Evolutionary conservation across 768 basidiomycete species (phyloP).

Genomic region (Phylloporus arenicola): DNA sequence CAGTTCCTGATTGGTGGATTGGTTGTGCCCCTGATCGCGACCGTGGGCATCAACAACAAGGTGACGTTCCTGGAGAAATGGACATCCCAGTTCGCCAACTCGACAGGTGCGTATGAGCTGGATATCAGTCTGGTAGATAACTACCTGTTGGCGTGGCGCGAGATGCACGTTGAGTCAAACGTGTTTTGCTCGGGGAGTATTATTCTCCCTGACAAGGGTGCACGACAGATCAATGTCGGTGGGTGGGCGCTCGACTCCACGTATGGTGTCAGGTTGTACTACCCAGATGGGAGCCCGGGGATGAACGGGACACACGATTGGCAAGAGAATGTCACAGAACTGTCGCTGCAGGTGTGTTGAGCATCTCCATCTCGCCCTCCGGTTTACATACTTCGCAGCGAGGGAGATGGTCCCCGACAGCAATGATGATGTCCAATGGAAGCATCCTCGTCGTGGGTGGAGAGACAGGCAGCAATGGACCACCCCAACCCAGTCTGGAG

Average conservation of each 20-base stretch:
- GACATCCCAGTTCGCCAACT: constrained; percentile 51
- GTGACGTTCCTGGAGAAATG: constrained; percentile 72
- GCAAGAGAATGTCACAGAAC: constrained; percentile 60
- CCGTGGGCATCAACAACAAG: constrained; percentile 76
- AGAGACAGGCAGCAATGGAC: constrained; percentile 63
- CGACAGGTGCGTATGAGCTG: constrained; percentile 76
- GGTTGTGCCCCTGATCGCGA: constrained; percentile 68
- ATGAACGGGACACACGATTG: constrained; percentile 74
- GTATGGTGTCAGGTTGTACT: constrained; percentile 67
- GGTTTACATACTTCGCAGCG: constrained; percentile 31
- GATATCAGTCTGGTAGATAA: constrained; percentile 52
- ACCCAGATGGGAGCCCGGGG: constrained; percentile 61
- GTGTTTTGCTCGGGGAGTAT: constrained; percentile 76
- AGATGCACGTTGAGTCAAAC: constrained; percentile 71
- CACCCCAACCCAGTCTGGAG: constrained; percentile 65
- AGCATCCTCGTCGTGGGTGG: constrained; percentile 71
- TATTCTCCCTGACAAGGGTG: constrained; percentile 70
- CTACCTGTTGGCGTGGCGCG: constrained; percentile 54
- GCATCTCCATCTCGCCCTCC: too few relatives aligned
- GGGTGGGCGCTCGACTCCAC: constrained; percentile 68
- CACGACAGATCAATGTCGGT: constrained; percentile 26
- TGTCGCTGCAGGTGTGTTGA: constrained; percentile 53
- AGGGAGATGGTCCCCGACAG: constrained; percentile 69
- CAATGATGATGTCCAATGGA: constrained; percentile 67
- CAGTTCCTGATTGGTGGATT: constrained; percentile 52